A percentile compares a stretch with the other conserved stretches of the same genome.
Evolutionary conservation across 306 rosid species (phyloP).

Genomic region (Morella rubra): DNA sequence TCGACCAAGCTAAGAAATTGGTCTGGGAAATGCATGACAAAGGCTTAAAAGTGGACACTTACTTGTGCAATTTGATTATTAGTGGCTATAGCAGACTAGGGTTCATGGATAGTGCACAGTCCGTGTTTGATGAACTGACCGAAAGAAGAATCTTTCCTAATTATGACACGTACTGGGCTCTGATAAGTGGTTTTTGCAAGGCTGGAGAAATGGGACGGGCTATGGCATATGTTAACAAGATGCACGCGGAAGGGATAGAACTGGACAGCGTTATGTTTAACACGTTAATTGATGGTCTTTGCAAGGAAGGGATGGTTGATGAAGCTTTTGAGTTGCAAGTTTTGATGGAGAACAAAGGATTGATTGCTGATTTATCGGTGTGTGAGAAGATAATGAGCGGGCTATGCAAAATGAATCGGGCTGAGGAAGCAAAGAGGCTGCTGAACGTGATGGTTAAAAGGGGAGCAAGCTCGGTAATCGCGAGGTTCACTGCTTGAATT

Average conservation of each 20-base stretch:
- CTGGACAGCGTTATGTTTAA: constrained; percentile 11
- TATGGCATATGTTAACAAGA: constrained; percentile 21
- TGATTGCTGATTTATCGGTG: constrained; percentile 1
- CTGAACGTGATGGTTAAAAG: constrained; percentile 21
- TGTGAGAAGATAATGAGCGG: constrained; percentile 18
- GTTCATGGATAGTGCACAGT: constrained; percentile 18
- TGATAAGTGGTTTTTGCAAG: constrained; percentile 31
- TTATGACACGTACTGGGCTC: constrained; percentile 22
- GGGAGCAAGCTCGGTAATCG: constrained; percentile 17
- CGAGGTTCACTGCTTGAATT: not conserved
- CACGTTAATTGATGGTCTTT: constrained; percentile 23
- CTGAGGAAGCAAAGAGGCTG: constrained; percentile 23
- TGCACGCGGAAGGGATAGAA: constrained; percentile 25
- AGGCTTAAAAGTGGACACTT: constrained; percentile 23
- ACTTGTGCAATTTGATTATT: constrained; percentile 30
- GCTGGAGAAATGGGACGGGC: constrained; percentile 28
- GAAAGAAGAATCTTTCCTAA: constrained; percentile 22
- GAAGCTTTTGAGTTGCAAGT: constrained; percentile 31
- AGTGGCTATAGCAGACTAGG: constrained; percentile 22
- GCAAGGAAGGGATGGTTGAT: constrained; percentile 20
- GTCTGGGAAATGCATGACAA: constrained; percentile 33
- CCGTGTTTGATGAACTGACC: constrained; percentile 27
- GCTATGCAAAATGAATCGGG: constrained; percentile 23
- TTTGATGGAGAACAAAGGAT: constrained; percentile 24
- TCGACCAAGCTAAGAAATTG: constrained; percentile 23